These are phyloP conservation scores for Boletus sp. DNA, from an alignment of 768 basidiomycete genomes.

Conservation along the genomic window DNA sequence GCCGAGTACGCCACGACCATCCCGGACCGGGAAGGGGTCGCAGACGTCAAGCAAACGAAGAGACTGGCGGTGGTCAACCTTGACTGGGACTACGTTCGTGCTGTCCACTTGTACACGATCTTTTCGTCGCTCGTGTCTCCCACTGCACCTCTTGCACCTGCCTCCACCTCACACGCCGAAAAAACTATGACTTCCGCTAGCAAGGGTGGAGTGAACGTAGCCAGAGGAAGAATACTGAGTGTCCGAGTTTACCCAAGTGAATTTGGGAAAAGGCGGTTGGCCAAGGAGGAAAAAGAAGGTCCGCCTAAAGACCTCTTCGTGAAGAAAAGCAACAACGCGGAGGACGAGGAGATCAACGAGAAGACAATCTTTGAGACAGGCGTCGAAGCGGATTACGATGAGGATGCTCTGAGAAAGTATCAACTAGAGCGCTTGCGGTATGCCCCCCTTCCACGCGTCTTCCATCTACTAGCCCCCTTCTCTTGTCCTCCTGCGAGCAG, in stretches of 20 bases:
- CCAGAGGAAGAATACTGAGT: conserved; percentile 64
- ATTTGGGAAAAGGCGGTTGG: conserved; percentile 87
- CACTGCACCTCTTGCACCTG: conserved; percentile 40
- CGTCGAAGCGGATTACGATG: conserved; percentile 77
- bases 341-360: conserved; percentile 59
- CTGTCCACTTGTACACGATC: conserved; percentile 86
- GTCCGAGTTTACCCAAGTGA: conserved; percentile 90
- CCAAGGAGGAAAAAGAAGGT: conserved; percentile 83
- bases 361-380: conserved; percentile 63
- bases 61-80: conserved; percentile 91
- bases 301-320: conserved; percentile 85
- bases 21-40: conserved; percentile 43
- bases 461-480: background rate
- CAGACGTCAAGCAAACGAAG: conserved; percentile 48
- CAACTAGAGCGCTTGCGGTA: conserved; percentile 91
- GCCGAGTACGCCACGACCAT: conserved; percentile 50
- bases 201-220: conserved; percentile 27
- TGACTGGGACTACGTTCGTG: conserved; percentile 96
- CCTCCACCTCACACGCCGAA: conserved; percentile 24
- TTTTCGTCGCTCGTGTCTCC: conserved; percentile 82
- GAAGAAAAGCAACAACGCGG: conserved; percentile 36
- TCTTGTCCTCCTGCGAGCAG: background rate
- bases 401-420: conserved; percentile 83
- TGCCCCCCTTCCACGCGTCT: conserved; percentile 22
- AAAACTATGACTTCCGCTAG: conserved; percentile 10